Conservation (phyloP, 2,329 filamentous ascomycete species). For the Cladosporium sp. region DNA sequence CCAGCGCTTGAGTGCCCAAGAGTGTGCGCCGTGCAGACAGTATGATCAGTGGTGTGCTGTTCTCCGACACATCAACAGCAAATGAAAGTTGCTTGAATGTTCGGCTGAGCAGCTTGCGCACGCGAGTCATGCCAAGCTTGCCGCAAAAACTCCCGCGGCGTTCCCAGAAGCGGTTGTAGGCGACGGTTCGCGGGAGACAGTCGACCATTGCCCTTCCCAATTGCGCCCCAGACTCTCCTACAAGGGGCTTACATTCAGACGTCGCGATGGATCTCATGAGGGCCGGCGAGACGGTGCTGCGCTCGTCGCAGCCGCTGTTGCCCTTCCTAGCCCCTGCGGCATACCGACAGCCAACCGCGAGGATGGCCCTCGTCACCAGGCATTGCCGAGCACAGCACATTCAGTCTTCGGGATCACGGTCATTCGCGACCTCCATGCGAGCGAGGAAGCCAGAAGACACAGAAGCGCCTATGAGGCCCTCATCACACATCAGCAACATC, state of each 20-base stretch:
- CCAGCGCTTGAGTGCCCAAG: not conserved
- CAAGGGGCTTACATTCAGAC: not conserved
- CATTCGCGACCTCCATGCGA: conserved; percentile 17
- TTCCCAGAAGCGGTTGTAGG: not conserved
- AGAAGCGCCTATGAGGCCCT: conserved; percentile 17
- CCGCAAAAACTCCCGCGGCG: conserved; percentile 11
- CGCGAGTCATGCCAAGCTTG: conserved; percentile 9
- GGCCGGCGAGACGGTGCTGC: conserved; percentile 26
- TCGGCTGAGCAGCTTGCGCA: not conserved
- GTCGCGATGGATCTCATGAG: conserved; percentile 26
- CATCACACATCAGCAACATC: conserved; percentile 18
- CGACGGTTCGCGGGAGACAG: not conserved
- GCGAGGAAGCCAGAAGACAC: conserved; percentile 11
- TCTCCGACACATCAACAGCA: not conserved
- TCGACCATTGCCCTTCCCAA: not conserved
- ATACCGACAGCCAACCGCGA: conserved; percentile 12
- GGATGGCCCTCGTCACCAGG: conserved; percentile 12
- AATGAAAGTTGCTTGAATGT: conserved; percentile 1
- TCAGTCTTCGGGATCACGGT: conserved; percentile 14
- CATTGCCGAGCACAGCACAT: conserved; percentile 13
- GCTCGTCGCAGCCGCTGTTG: conserved; percentile 21
- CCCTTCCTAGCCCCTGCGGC: conserved; percentile 19
- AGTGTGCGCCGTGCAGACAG: too few relatives aligned
- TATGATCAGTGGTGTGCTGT: too few relatives aligned
- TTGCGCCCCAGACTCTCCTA: not conserved